Base-by-base conservation (phyloP, 2,329 filamentous ascomycete species). In the Fusarium floridanum region DNA sequence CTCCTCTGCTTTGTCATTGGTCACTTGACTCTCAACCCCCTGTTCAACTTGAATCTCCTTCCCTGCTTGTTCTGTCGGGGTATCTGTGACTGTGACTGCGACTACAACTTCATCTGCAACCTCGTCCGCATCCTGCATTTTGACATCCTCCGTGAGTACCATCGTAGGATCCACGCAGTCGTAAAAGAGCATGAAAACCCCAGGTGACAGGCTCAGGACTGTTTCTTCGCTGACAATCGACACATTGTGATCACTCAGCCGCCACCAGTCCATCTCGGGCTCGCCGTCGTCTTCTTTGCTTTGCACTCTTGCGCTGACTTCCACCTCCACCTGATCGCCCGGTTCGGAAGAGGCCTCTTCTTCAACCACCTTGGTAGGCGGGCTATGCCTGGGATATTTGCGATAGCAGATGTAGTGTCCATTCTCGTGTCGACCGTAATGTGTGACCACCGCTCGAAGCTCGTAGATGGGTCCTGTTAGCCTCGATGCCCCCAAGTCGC, bases 111-210 rank as follows among this genome's bases (percentile, higher is more conserved):
- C 27, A 34, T 68, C 66, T 36, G 62, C 56, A 56, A 62, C 59
- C 24, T 80, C 76, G 14, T 70, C 64, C 14, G 67, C 75, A 39
- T 80, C 74, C 50, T 76, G 67, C 69, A 76, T 76, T 17, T 68
- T 70, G 24, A 63, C 71, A 17, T 75, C 73, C 32, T 82, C 80
- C 27, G 81, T 76, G 27, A 87, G 81, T 22, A 92, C 80, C 32
- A 86, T 85, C 41, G 81, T 84, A 1, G 87, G 82, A 67, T 93
- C 91, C 27, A 93, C 85, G 56, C 90, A 90, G 81, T 99, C 96
- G 81, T 98, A 99, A 82, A 98, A 98, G 1, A 98, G 88, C 96
- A 99, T 98, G 80, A 98, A 98, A 0, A 95, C 96, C 2, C 94
- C 95, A 0, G 82, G 80, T 0, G 91, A 91, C 76, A 97, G 92